phyloP scores from a whole-genome alignment of 1,139 yeast species.

The Taphrina sp. region DNA sequence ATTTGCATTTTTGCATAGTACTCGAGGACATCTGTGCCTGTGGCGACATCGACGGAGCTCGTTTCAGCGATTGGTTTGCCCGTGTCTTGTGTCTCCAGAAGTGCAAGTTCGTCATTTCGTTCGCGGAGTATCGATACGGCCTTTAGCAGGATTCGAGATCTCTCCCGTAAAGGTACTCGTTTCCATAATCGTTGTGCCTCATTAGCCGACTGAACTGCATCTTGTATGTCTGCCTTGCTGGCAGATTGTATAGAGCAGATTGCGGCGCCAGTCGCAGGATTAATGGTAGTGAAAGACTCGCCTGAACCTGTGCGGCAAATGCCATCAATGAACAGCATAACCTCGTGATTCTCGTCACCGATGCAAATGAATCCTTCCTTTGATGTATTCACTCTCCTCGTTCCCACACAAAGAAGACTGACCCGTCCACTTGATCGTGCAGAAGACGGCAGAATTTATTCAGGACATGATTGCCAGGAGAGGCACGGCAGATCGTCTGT shows the following conservation, averaged over 20 bases:
- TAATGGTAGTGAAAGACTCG: not conserved
- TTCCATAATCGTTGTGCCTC: conserved; percentile 4
- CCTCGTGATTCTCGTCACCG: too few relatives aligned
- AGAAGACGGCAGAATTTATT: too few relatives aligned
- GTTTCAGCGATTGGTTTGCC: conserved; percentile 19
- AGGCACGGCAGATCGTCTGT: too few relatives aligned
- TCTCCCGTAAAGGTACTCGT: not conserved
- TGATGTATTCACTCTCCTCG: too few relatives aligned
- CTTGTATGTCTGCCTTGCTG: conserved; percentile 6
- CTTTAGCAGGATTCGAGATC: not conserved
- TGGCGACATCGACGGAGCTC: conserved; percentile 4
- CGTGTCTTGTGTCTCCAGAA: conserved; percentile 18
- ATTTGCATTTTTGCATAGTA: conserved; percentile 19
- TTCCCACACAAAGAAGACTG: too few relatives aligned
- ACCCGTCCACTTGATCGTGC: too few relatives aligned
- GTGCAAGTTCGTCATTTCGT: conserved; percentile 18
- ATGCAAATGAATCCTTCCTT: too few relatives aligned
- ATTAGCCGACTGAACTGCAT: not conserved
- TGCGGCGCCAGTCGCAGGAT: conserved; percentile 3
- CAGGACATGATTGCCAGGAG: too few relatives aligned
- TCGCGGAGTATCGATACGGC: conserved; percentile 7
- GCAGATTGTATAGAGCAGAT: conserved; percentile 6
- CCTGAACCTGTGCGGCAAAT: not conserved
- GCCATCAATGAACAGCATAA: conserved; percentile 13
- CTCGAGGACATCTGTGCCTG: conserved; percentile 22